Conservation (phyloP, 1,284 basidiomycete genomes). For the Athelia psychrophila region DNA sequence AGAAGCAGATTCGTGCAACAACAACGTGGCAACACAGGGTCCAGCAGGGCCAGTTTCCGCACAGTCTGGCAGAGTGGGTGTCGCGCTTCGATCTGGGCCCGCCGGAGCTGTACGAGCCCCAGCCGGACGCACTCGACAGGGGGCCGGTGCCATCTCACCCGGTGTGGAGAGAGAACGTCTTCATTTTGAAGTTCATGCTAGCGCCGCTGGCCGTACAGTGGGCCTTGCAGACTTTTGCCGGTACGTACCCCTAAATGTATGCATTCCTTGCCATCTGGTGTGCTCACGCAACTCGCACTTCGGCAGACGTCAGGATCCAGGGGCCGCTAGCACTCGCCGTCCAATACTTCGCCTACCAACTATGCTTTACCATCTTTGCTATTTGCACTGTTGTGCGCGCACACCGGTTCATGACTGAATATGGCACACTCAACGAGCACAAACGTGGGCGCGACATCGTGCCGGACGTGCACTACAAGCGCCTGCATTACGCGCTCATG, state of each 20-base stretch:
- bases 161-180: background rate
- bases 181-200: background rate
- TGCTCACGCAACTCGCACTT: background rate
- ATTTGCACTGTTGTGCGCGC: background rate
- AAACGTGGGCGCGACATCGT: background rate
- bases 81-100: background rate
- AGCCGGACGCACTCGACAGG: background rate
- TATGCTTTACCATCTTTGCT: background rate
- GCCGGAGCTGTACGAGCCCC: background rate
- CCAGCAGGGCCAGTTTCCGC: background rate
- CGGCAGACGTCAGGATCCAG: background rate
- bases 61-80: background rate
- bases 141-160: background rate
- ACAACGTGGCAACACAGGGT: background rate
- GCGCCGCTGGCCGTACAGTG: background rate
- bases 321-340: background rate
- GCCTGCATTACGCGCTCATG: background rate
- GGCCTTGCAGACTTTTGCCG: background rate
- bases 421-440: background rate
- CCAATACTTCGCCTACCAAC: background rate
- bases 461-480: background rate
- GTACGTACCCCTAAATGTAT: background rate
- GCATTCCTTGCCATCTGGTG: background rate
- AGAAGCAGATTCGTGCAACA: background rate
- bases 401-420: background rate